phyloP scores from a whole-genome alignment of 176 grass and related monocot genomes.

The Carex kokanica region DNA sequence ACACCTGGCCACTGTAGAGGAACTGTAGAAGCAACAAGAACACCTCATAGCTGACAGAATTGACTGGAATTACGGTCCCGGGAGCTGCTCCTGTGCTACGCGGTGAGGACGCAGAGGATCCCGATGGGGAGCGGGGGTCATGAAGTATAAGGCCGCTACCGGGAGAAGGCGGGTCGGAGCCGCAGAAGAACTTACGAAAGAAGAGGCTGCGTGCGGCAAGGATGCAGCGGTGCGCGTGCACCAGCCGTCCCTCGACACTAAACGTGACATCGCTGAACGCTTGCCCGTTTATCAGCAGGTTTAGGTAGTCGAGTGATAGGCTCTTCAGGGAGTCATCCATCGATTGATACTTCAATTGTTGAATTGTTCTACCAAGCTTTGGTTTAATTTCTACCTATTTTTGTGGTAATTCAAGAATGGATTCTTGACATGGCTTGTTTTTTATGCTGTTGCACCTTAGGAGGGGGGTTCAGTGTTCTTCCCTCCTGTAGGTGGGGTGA shows the following conservation, averaged over 20 bases:
- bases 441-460: constrained; percentile 18
- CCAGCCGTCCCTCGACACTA: constrained; percentile 86
- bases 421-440: background rate
- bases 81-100: constrained; percentile 29
- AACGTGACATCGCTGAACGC: constrained; percentile 98
- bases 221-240: constrained; percentile 99
- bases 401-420: background rate
- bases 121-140: constrained; percentile 63
- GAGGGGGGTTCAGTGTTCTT: background rate
- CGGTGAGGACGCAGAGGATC: constrained; percentile 50
- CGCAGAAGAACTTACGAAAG: constrained; percentile 97
- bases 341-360: constrained; percentile 32
- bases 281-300: constrained; percentile 96
- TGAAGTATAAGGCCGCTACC: constrained; percentile 30
- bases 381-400: constrained; percentile 9
- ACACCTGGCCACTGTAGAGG: constrained; percentile 97
- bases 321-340: constrained; percentile 96
- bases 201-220: constrained; percentile 93
- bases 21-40: constrained; percentile 96
- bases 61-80: constrained; percentile 61
- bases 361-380: background rate
- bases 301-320: constrained; percentile 95
- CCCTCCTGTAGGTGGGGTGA: background rate
- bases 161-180: constrained; percentile 41
- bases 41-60: constrained; percentile 94